phyloP scores from a whole-genome alignment of 129 eudicot genomes.

The Centaurea solstitialis region DNA sequence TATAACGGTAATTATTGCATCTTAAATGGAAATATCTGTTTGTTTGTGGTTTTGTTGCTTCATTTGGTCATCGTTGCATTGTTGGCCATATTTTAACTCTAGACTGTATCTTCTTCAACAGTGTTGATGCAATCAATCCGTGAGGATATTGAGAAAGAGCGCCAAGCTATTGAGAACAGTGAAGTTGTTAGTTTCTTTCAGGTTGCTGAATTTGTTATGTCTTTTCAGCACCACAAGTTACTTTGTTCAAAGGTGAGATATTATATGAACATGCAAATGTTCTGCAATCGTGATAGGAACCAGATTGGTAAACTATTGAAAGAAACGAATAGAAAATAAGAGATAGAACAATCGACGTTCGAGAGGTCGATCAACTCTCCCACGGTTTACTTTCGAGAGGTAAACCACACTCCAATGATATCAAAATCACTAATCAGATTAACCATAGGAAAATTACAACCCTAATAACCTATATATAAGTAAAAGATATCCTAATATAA shows the following conservation, averaged over 20 bases:
- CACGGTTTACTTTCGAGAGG: no score
- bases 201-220: conserved; percentile 79
- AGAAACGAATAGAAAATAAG: no score
- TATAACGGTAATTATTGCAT: conserved; percentile 66
- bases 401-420: no score
- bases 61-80: conserved; percentile 1
- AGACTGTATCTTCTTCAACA: conserved; percentile 30
- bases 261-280: conserved; percentile 3
- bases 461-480: no score
- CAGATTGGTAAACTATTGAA: no score
- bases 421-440: no score
- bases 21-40: not conserved
- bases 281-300: no score
- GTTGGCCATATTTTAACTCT: conserved; percentile 20
- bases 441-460: no score
- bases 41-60: not conserved
- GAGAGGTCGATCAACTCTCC: no score
- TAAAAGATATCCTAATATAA: no score
- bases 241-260: conserved; percentile 52
- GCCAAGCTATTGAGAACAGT: conserved; percentile 65
- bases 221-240: conserved; percentile 76
- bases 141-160: conserved; percentile 89
- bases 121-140: conserved; percentile 91
- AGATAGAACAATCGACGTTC: no score
- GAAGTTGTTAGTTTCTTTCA: conserved; percentile 79